These are phyloP conservation scores for Elsinoe necatrix DNA, from an alignment of 2,329 filamentous ascomycete genomes.

Conservation along the genomic window DNA sequence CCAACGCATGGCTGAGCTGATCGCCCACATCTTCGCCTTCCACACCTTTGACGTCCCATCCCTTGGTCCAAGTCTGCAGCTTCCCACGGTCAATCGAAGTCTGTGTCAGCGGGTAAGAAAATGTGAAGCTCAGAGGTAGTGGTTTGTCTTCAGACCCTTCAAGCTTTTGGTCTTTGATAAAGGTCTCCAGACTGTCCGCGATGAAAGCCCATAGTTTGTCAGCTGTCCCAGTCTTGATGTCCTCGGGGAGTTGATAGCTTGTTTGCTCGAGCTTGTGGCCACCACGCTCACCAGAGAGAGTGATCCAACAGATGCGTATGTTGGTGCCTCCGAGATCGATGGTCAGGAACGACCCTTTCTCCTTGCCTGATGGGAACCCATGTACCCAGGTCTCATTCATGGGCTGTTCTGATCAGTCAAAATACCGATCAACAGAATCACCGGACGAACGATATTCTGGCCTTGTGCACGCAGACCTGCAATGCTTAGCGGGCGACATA, in stretches of 20 bases:
- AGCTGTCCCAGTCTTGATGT: constrained; percentile 75
- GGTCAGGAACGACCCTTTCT: constrained; percentile 80
- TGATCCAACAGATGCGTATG: constrained; percentile 89
- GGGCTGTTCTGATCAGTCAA: constrained; percentile 47
- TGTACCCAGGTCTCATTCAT: constrained; percentile 99
- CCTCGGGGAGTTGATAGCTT: constrained; percentile 91
- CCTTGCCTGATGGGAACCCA: constrained; percentile 76
- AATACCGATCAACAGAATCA: background rate
- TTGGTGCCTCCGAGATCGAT: constrained; percentile 97
- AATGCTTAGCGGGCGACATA: background rate
- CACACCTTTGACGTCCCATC: constrained; percentile 86
- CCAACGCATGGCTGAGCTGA: constrained; percentile 72
- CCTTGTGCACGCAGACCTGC: constrained; percentile 71
- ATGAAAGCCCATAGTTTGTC: constrained; percentile 95
- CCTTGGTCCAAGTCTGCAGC: constrained; percentile 94
- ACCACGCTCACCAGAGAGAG: constrained; percentile 75
- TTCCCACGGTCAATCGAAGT: constrained; percentile 89
- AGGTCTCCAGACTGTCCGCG: constrained; percentile 85
- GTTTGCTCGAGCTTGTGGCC: constrained; percentile 95
- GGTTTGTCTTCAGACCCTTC: constrained; percentile 54
- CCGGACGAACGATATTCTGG: constrained; percentile 69
- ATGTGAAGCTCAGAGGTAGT: constrained; percentile 84
- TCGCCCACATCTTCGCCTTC: constrained; percentile 88
- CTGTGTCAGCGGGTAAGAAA: constrained; percentile 91
- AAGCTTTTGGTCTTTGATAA: constrained; percentile 74